These are phyloP conservation scores for Daedaleopsis nitida DNA, from an alignment of 768 basidiomycete genomes.

Conservation along the genomic window DNA sequence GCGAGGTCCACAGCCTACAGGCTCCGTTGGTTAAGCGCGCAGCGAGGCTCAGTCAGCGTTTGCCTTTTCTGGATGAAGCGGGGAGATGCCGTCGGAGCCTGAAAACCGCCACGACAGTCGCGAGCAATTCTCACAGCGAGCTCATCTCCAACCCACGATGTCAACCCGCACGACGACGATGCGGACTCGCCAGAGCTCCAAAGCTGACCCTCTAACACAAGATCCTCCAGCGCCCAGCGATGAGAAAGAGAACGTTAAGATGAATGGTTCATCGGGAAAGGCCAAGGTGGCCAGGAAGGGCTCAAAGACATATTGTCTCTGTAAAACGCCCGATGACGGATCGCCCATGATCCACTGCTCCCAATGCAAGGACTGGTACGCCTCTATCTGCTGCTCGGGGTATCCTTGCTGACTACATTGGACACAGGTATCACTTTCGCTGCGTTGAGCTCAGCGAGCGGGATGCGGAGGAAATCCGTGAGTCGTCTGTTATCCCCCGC, in stretches of 20 bases:
- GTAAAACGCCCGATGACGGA: slow-evolving; percentile 71
- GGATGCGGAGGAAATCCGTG: slow-evolving; percentile 79
- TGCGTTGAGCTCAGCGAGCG: slow-evolving; percentile 66
- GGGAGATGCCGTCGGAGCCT: background rate
- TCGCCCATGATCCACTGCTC: slow-evolving; percentile 80
- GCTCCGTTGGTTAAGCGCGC: too few relatives aligned
- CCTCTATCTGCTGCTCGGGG: background rate
- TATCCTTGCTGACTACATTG: background rate
- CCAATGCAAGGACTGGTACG: slow-evolving; percentile 72
- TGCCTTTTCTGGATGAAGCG: background rate
- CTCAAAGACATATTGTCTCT: slow-evolving; percentile 55
- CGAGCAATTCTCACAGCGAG: background rate
- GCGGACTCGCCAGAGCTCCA: slow-evolving; percentile 5
- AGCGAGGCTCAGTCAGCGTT: background rate
- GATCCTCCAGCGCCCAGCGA: slow-evolving; percentile 3
- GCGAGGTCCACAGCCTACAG: too few relatives aligned
- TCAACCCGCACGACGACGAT: slow-evolving; percentile 2
- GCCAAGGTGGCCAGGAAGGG: slow-evolving; percentile 21
- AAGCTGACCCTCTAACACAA: background rate
- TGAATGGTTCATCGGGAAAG: slow-evolving; percentile 17
- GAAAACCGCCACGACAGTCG: background rate
- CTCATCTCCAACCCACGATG: background rate
- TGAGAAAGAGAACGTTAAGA: slow-evolving; percentile 24
- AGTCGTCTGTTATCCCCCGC: slow-evolving; percentile 35
- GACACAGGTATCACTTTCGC: slow-evolving; percentile 77